A percentile compares a stretch with the other conserved stretches of the same genome.
These are phyloP conservation scores for Colletotrichum australisinense DNA, from an alignment of 2,329 filamentous ascomycete genomes.

Conservation along the genomic window DNA sequence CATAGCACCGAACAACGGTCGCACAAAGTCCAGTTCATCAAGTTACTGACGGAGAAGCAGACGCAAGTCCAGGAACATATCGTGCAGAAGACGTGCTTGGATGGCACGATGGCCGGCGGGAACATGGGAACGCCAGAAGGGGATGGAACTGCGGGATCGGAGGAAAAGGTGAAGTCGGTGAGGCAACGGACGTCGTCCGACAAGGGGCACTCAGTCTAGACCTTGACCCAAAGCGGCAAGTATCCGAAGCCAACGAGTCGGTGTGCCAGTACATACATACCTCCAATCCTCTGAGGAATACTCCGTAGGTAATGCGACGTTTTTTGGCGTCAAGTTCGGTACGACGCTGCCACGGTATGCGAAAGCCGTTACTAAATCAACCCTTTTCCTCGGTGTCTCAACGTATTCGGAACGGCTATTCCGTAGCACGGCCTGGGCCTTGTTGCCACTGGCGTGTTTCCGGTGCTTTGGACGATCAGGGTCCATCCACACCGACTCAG, in stretches of 20 bases:
- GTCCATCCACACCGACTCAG: conserved; percentile 32
- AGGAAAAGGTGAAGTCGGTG: conserved; percentile 24
- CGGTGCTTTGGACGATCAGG: conserved; percentile 28
- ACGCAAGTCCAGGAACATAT: not conserved
- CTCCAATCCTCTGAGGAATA: no score
- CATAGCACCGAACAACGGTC: not conserved
- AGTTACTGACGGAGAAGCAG: not conserved
- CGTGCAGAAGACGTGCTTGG: not conserved
- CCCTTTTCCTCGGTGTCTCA: not conserved
- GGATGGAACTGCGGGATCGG: conserved; percentile 12
- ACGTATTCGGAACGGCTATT: conserved; percentile 7
- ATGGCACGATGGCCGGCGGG: not conserved
- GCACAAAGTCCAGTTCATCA: no score
- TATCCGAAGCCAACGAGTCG: not conserved
- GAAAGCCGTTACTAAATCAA: not conserved
- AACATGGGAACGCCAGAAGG: not conserved
- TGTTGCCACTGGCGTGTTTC: conserved; percentile 33
- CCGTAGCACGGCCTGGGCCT: conserved; percentile 1
- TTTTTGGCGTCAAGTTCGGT: no score
- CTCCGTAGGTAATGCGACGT: no score
- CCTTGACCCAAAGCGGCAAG: conserved; percentile 14
- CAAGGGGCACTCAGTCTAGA: not conserved
- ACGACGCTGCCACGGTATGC: not conserved
- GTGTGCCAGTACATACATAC: not conserved
- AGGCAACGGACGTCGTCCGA: conserved; percentile 23